A percentile compares a stretch with the other conserved stretches of the same genome.
phyloP scores from a whole-genome alignment of 225 moss, liverwort and hornwort genomes.

The Straminergon stramineum region DNA sequence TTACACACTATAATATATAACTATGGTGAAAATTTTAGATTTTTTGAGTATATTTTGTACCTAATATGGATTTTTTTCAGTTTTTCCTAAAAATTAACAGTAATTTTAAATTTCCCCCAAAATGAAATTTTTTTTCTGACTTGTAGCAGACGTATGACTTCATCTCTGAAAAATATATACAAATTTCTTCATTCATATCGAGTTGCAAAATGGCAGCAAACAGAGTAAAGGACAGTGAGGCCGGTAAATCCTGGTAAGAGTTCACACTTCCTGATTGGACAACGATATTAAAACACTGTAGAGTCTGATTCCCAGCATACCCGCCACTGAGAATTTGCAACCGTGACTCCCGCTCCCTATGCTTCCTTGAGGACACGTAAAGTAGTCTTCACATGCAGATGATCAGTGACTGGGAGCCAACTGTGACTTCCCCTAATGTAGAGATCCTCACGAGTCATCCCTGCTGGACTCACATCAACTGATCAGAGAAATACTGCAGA shows the following conservation, averaged over 20 bases:
- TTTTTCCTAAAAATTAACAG: not conserved
- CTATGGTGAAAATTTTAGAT: not conserved
- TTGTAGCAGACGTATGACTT: not conserved
- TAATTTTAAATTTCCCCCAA: not conserved
- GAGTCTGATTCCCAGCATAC: not conserved
- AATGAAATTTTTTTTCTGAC: not conserved
- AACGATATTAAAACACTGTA: not conserved
- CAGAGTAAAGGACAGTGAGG: too few species aligned
- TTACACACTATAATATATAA: not conserved
- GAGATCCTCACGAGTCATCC: conserved; percentile 3
- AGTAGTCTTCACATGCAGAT: not conserved
- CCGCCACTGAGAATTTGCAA: not conserved
- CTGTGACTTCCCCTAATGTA: not conserved
- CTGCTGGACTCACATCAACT: not conserved
- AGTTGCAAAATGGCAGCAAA: not conserved
- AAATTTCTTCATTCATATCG: not conserved
- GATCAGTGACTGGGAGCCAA: not conserved
- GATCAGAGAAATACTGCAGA: not conserved
- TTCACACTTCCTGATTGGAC: not conserved
- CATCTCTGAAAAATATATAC: not conserved
- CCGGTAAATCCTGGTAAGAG: too few species aligned
- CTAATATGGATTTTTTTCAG: not conserved
- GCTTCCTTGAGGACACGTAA: not conserved
- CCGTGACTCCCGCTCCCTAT: not conserved
- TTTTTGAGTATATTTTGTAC: not conserved